A percentile compares a stretch with the other conserved stretches of the same genome.
Conservation (phyloP, 345 rosid genomes). For the Populus davidiana region DNA sequence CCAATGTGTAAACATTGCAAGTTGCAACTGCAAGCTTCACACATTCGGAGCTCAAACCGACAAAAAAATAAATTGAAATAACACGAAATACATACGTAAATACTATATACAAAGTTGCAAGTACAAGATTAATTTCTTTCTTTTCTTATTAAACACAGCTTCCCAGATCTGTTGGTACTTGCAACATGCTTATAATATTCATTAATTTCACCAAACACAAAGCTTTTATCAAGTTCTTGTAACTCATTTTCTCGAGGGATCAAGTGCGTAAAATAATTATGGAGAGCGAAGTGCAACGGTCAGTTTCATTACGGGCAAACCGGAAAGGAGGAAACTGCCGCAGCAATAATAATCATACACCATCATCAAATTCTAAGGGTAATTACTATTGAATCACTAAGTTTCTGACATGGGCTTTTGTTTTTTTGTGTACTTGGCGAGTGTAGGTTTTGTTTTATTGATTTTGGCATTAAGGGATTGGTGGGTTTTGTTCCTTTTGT, state of each 20-base stretch:
- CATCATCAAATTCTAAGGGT: background rate
- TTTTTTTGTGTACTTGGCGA: background rate
- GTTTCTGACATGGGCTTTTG: background rate
- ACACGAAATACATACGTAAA: background rate
- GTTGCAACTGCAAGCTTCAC: background rate
- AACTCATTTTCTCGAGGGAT: background rate
- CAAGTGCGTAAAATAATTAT: slow-evolving; percentile 5
- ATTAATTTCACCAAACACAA: slow-evolving; percentile 44
- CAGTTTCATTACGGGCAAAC: slow-evolving; percentile 55
- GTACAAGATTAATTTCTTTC: background rate
- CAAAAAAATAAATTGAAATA: background rate
- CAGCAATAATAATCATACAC: slow-evolving; percentile 5
- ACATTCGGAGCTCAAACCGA: background rate
- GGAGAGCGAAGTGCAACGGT: slow-evolving; percentile 52
- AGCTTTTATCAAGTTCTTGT: background rate
- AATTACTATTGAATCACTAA: background rate
- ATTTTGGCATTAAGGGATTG: background rate
- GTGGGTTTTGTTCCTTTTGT: background rate
- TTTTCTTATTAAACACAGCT: background rate
- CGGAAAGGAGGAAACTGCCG: slow-evolving; percentile 54
- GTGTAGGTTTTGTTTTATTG: background rate
- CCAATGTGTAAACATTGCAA: background rate
- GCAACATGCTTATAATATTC: background rate
- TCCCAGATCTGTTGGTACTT: background rate
- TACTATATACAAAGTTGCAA: background rate